Percentiles rank a stretch among this genome's conserved stretches.
Evolutionary conservation across 345 rosid genomes (phyloP).

Genomic region (Dimocarpus longan): DNA sequence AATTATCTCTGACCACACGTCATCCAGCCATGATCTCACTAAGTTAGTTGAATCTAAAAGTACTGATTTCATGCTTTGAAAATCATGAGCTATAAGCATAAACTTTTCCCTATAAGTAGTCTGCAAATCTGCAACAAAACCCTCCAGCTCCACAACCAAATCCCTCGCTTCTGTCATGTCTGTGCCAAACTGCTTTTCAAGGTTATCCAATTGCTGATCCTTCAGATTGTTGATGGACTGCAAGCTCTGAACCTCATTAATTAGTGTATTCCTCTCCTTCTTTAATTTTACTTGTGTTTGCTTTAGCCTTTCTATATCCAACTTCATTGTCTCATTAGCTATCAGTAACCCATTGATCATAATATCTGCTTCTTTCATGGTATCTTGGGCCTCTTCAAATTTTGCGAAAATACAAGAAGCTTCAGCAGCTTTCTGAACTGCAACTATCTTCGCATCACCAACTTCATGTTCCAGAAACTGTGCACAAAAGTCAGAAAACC

Average conservation of each 20-base stretch:
- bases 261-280: constrained; percentile 57
- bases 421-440: constrained; percentile 66
- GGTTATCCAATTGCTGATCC: constrained; percentile 55
- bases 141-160: constrained; percentile 64
- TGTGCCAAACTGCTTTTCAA: constrained; percentile 60
- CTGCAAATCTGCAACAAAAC: constrained; percentile 46
- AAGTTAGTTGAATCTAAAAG: constrained; percentile 55
- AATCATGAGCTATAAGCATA: constrained; percentile 45
- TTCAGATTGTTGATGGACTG: constrained; percentile 52
- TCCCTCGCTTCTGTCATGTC: constrained; percentile 57
- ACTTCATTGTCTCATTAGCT: constrained; percentile 77
- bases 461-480: constrained; percentile 81
- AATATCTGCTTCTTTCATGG: constrained; percentile 83
- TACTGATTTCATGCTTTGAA: constrained; percentile 48
- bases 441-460: constrained; percentile 62
- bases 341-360: constrained; percentile 74
- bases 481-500: constrained; percentile 18
- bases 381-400: constrained; percentile 88
- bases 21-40: constrained; percentile 74
- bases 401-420: constrained; percentile 69
- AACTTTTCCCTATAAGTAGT: constrained; percentile 47
- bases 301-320: constrained; percentile 60
- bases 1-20: constrained; percentile 90
- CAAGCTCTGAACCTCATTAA: constrained; percentile 55
- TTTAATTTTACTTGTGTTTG: constrained; percentile 41